phyloP scores from a whole-genome alignment of 768 basidiomycete genomes.

The Mycena latifolia region DNA sequence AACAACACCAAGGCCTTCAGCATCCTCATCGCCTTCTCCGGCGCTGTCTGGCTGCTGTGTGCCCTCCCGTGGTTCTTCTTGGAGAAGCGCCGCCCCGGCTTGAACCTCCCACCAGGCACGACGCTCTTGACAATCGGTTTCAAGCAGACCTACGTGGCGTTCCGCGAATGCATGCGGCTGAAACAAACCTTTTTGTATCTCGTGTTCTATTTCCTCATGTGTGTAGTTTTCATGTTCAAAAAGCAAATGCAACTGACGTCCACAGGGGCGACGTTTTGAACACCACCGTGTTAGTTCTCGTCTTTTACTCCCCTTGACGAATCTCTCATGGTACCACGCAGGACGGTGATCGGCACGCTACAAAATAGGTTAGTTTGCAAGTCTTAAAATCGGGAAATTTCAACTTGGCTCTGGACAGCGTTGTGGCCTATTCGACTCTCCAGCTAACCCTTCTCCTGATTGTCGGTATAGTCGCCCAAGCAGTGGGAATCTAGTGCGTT shows the following conservation, averaged over 20 bases:
- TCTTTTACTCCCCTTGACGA: constrained; percentile 5
- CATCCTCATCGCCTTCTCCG: constrained; percentile 82
- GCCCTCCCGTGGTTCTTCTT: constrained; percentile 81
- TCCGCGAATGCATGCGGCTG: constrained; percentile 73
- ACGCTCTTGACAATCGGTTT: constrained; percentile 74
- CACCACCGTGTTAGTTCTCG: constrained; percentile 72
- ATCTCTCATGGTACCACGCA: constrained; percentile 38
- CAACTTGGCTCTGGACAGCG: constrained; percentile 48
- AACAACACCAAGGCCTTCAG: constrained; percentile 85
- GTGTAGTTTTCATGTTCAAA: constrained; percentile 39
- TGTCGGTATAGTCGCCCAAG: constrained; percentile 75
- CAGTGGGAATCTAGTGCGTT: constrained; percentile 74
- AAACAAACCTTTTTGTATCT: constrained; percentile 84
- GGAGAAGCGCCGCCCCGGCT: constrained; percentile 75
- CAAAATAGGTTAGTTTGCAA: constrained; percentile 68
- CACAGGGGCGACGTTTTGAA: constrained; percentile 82
- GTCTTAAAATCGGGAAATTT: neutral
- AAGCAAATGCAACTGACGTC: neutral
- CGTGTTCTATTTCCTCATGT: constrained; percentile 84
- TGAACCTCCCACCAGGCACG: constrained; percentile 67
- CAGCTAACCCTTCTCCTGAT: constrained; percentile 76
- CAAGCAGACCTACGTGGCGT: constrained; percentile 72
- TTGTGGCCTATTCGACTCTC: constrained; percentile 80
- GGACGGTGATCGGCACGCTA: constrained; percentile 78
- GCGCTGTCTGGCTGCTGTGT: constrained; percentile 79